Evolutionary conservation across 495 filamentous ascomycete genomes (phyloP), one percentile per base, ranked within the genome.

Genomic region (Aspergillus carlsbadensis): DNA sequence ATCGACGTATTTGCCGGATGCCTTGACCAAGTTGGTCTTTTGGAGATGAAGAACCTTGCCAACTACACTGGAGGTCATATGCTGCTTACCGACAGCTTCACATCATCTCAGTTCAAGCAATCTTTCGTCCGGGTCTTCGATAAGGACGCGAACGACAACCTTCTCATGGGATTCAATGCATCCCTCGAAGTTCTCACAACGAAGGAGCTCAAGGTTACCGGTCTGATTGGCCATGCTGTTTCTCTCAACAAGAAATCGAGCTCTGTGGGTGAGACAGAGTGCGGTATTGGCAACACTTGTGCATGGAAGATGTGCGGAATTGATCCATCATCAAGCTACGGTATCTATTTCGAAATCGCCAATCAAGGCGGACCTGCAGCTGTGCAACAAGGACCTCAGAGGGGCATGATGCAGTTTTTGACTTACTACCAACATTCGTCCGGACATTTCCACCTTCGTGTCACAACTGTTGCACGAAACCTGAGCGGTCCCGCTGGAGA

Each of bases 301-400:
- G 93, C 92, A 2, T 99, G 95, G 95, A 99, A 98, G 75, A 97
- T 99, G 92, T 98, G 94, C 65, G 91, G 90, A 56, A 96, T 99
- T 58, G 92, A 96, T 63, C 95, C 95, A 26, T 86, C 85, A 47
- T 85, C 94, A 24, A 96, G 91, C 63, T 97, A 97, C 60, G 95
- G 92, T 48, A 81, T 98, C 57, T 99, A 98, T 77, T 99, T 96
- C 61, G 95, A 99, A 67, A 94, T 98, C 66, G 93, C 95, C 42
- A 91, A 88, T 66, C 95, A 99, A 75, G 91, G 89, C 37, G 92
- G 91, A 15, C 88, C 94, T 18, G 79, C 90, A 33, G 88, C 91
- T 62, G 86, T 92, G 65, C 89, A 91, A 62, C 91, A 90, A 65
- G 87, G 86, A 18, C 87, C 88, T 44, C 90, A 96, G 69, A 90